phyloP scores from a whole-genome alignment of 1,284 basidiomycete species.

The Austroboletus olivaceoglutinosus region DNA sequence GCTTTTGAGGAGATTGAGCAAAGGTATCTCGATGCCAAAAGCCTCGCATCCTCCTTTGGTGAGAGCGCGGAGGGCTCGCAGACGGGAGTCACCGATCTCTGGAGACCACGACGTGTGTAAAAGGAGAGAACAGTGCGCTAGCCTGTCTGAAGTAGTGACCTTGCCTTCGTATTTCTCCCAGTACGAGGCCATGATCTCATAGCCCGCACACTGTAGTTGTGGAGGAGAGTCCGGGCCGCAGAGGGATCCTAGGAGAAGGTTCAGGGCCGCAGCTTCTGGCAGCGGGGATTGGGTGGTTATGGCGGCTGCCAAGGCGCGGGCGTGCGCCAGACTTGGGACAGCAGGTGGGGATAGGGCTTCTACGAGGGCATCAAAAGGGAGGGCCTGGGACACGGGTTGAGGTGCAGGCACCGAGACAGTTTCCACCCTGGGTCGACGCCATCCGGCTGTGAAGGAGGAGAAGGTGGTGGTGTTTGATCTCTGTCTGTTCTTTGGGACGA shows the following conservation, averaged over 20 bases:
- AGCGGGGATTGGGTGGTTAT: conserved; percentile 49
- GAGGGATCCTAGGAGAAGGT: conserved; percentile 56
- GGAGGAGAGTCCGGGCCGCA: conserved; percentile 53
- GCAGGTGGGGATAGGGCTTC: conserved; percentile 53
- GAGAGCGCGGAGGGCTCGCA: conserved; percentile 62
- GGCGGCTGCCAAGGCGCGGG: conserved; percentile 39
- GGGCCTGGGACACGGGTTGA: conserved; percentile 21
- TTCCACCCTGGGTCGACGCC: conserved; percentile 43
- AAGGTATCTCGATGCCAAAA: conserved; percentile 58
- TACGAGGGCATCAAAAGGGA: conserved; percentile 48
- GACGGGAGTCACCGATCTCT: conserved; percentile 68
- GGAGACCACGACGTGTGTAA: conserved; percentile 51
- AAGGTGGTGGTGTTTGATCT: conserved; percentile 48
- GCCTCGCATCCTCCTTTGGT: conserved; percentile 57
- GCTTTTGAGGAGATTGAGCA: conserved; percentile 53
- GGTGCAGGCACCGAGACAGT: conserved; percentile 28
- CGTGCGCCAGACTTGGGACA: conserved; percentile 54
- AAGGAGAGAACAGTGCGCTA: conserved; percentile 63
- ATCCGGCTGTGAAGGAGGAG: conserved; percentile 35
- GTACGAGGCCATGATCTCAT: conserved; percentile 66
- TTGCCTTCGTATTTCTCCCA: conserved; percentile 54
- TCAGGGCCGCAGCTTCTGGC: conserved; percentile 46
- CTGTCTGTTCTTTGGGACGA: conserved; percentile 35
- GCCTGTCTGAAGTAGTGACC: conserved; percentile 52
- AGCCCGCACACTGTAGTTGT: conserved; percentile 61